Evolutionary conservation across 2,329 filamentous ascomycete genomes (phyloP), one percentile per base, ranked within the genome.

Genomic region (Cordyceps farinosa): DNA sequence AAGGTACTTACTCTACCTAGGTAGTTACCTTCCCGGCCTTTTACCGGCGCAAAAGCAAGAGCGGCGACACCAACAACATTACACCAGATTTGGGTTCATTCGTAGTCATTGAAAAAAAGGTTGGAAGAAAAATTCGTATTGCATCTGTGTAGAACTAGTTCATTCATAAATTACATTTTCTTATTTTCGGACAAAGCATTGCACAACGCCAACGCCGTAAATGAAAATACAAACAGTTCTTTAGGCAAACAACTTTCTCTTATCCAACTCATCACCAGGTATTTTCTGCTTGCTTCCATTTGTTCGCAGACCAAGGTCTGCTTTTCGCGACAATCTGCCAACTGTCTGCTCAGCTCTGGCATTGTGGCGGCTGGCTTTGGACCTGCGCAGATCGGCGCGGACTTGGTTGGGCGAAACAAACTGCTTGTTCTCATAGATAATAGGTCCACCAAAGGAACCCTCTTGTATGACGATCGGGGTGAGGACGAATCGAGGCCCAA

Each of bases 391-490:
- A 67, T 98, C 95, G 47, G 91, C 83, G 68, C 95, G 84, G 67
- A 98, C 87, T 78, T 97, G 91, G 84, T 99, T 99, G 10, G 95
- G 95, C 69, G 90, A 95, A 61, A 99, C 91, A 71, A 97, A 99
- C 75, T 97, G 90, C 82, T 92, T 95, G 81, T 98, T 98, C 82
- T 98, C 92, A 79, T 96, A 99, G 72, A 99, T 96, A 67, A 98
- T 92, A 3, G 95, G 94, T 0, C 95, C 95, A 61, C 94, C 94
- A 70, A 99, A 98, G 65, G 90, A 93, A 50, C 92, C 92, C 75
- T 99, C 95, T 70, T 96, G 87, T 68, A 98, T 97, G 63, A 98
- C 88, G 68, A 97, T 97, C 1, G 95, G 94, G 32, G 92, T 97
- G 57, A 97, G 81, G 36, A 97, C 92, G 69, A 97, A 94, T 52